phyloP scores from a whole-genome alignment of 306 rosid genomes.

The Lathyrus aphaca region DNA sequence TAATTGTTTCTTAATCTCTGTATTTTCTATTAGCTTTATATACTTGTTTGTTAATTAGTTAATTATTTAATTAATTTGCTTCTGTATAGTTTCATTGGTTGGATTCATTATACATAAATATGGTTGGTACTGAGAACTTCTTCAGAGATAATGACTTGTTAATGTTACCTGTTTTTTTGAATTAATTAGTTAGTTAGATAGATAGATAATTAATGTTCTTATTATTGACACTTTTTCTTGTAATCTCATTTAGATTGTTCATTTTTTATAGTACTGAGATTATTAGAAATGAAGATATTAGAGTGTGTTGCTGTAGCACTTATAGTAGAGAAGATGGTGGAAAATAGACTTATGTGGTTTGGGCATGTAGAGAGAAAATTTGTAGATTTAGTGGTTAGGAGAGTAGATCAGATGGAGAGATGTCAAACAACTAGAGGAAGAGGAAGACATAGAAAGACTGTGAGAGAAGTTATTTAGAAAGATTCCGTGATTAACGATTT shows the following conservation, averaged over 20 bases:
- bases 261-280: background rate
- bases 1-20: background rate
- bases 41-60: background rate
- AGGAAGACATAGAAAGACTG: too few relatives aligned
- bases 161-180: background rate
- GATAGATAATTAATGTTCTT: background rate
- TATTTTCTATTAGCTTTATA: too few relatives aligned
- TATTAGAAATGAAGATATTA: too few relatives aligned
- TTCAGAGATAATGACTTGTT: background rate
- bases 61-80: background rate
- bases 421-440: too few relatives aligned
- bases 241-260: conserved; percentile 7
- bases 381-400: too few relatives aligned
- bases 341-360: too few relatives aligned
- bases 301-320: too few relatives aligned
- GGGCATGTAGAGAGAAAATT: too few relatives aligned
- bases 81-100: conserved; percentile 20
- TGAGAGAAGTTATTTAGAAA: too few relatives aligned
- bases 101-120: background rate
- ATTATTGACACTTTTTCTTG: background rate
- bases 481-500: too few relatives aligned
- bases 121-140: conserved; percentile 1
- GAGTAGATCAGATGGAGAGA: too few relatives aligned
- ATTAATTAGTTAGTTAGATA: background rate
- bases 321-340: too few relatives aligned